Conservation (phyloP, 208 protist species). For the Trypanosoma theileri region DNA sequence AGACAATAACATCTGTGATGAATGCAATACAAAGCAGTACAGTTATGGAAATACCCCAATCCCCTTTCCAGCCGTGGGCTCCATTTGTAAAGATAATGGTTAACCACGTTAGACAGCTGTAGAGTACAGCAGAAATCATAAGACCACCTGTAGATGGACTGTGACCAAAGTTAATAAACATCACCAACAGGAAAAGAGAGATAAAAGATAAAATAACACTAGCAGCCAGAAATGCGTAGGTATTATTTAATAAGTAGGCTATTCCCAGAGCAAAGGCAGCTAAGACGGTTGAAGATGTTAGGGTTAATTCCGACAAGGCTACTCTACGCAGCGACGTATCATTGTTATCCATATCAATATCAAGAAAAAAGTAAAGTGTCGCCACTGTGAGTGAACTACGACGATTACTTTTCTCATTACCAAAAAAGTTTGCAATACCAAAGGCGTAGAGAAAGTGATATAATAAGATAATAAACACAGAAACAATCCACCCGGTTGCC, state of each 20-base stretch:
- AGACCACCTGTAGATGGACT: constrained; percentile 8
- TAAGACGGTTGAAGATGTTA: constrained; percentile 33
- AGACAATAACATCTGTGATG: constrained; percentile 16
- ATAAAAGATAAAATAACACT: constrained; percentile 37
- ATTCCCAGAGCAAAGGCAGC: constrained; percentile 49
- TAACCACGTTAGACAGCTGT: constrained; percentile 51
- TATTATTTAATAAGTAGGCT: constrained; percentile 37
- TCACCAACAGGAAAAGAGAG: constrained; percentile 33
- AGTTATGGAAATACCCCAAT: constrained; percentile 28
- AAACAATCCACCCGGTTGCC: constrained; percentile 17
- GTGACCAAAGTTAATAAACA: constrained; percentile 33
- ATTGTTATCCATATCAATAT: constrained; percentile 29
- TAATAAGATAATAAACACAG: constrained; percentile 14
- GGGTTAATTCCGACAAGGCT: constrained; percentile 38
- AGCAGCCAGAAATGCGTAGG: constrained; percentile 45
- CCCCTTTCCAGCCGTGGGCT: constrained; percentile 35
- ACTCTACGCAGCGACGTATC: constrained; percentile 25
- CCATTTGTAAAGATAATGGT: constrained; percentile 49
- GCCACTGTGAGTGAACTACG: not conserved
- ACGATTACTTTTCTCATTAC: not conserved
- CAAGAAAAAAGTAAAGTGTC: constrained; percentile 29
- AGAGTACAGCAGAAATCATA: constrained; percentile 2
- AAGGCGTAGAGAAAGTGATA: constrained; percentile 30
- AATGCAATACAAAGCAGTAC: constrained; percentile 12
- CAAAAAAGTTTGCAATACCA: constrained; percentile 16